Conservation (phyloP, 805 yeast species). For the Wickerhamiella dianesei region DNA sequence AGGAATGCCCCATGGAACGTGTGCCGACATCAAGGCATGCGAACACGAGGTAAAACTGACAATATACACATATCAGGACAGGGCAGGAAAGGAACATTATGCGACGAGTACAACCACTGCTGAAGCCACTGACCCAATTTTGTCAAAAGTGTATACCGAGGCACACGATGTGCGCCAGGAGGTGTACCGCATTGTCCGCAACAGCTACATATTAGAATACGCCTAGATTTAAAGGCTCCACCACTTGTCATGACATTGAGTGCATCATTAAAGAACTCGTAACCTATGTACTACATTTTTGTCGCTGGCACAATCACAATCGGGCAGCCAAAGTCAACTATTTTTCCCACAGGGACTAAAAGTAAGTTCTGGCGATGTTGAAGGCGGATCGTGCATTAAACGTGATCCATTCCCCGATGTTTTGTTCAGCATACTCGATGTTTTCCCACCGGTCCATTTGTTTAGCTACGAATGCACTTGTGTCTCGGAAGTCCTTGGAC, state of each 20-base stretch:
- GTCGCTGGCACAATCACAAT: not conserved
- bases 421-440: conserved; percentile 47
- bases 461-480: conserved; percentile 49
- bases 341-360: not conserved
- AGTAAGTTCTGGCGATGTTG: conserved; percentile 37
- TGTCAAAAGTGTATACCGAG: not conserved
- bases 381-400: conserved; percentile 51
- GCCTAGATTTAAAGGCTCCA: not conserved
- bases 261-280: not conserved
- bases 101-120: not conserved
- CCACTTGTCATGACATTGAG: not conserved
- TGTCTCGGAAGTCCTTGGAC: conserved; percentile 40
- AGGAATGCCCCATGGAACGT: not conserved
- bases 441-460: conserved; percentile 40
- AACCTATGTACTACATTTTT: too few species aligned
- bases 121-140: conserved; percentile 1
- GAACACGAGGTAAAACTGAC: not conserved
- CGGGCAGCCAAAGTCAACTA: not conserved
- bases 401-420: conserved; percentile 61
- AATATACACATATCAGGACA: not conserved
- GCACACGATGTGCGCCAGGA: not conserved
- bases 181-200: not conserved
- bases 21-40: not conserved
- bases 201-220: not conserved
- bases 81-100: not conserved